Base-by-base conservation (phyloP, 1,284 basidiomycete genomes). In the Porodaedalea pini region DNA sequence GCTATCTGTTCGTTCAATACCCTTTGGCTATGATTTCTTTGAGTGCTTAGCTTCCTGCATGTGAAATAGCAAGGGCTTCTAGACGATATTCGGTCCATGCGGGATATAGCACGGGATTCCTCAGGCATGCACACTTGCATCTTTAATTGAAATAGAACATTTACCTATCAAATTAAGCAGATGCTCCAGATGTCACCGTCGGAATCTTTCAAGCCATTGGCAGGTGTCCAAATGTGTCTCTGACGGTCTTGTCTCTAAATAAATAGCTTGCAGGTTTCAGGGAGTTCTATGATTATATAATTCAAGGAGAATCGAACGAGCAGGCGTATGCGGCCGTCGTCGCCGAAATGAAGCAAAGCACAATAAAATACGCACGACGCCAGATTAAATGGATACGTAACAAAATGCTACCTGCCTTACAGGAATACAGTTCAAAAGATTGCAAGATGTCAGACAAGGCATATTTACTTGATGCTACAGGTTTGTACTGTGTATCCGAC, bases 151-250 rank as follows among this genome's bases (percentile, higher is more conserved):
- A 32, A n/a, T 11, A n/a, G n/a, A 29, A 47, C 25, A 8, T 27
- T n/a, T 11, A 31, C n/a, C 29, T 41, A 27, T 50, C 21, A 15
- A 13, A 25, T 19, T 25, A 32, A 10, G 49, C 27, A 56, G 40
- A 51, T 13, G 60, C 70, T 11, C 68, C 71, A 19, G 81, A 92
- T 67, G 89, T 84, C 64, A 90, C 88, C 0, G 71, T 83, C 0
- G 96, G 96, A 0, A 92, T 99, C 56, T 98, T 92, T 69, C 97
- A 99, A 70, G 85, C 93, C 0, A 99, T 99, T 53, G 96, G 94
- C 90, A 61, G 53, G 73, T 63, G 25, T 15, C 25, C 25, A n/a
- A 25, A 11, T 37, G 11, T 51, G n/a, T 56, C 10, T 27, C 36
- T 13, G 21, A 25, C 15, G 23, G n/a, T 29, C 6, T 50, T 27